Evolutionary conservation across 768 basidiomycete species (phyloP), one percentile per base, ranked within the genome.

Genomic region (Tephrocybe rancida): DNA sequence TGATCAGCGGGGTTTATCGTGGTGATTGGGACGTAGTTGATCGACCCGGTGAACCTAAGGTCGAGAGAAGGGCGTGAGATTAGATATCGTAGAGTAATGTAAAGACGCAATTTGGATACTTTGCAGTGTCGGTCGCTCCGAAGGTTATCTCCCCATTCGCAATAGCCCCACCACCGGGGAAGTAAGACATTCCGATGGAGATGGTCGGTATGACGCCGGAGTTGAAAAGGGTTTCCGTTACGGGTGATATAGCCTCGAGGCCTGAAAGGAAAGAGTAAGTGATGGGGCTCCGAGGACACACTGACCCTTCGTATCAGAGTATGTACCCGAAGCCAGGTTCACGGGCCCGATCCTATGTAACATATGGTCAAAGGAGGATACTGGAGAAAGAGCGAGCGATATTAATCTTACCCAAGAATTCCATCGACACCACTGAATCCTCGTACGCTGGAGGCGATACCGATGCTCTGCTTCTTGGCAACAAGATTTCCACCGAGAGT

Each of bases 131-230:
- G n/a, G 73, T 68, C 6, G 75, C 74, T 44, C 84, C 84, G 54
- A 85, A 83, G 6, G 72, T 76, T 21, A 86, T 69, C 61, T 84
- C 81, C 44, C 84, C 84, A 56, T 85, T 83, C 27, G 69, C 58
- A 10, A 66, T 63, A 7, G 59, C 52, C 10, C 60, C 41, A 8
- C 60, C 46, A 1, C 78, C 77, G 13, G 82, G 84, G 52, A 71
- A 64, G 59, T 77, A 85, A 46, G 72, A 84, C 61, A 84, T 80
- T 4, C 79, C 81, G 50, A 85, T 69, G 3, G 73, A 71, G 56
- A 81, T 67, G 11, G 68, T 58, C 13, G 71, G 43, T 55, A 86
- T 84, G 2, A 65, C 66, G 9, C 78, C 77, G 61, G 82, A 73
- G 9, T 66, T 30, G 64, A 72, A 79, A 11, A 84, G 73, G 64